These are phyloP conservation scores for Colletotrichum tabaci DNA, from an alignment of 2,329 filamentous ascomycete genomes.

Conservation along the genomic window DNA sequence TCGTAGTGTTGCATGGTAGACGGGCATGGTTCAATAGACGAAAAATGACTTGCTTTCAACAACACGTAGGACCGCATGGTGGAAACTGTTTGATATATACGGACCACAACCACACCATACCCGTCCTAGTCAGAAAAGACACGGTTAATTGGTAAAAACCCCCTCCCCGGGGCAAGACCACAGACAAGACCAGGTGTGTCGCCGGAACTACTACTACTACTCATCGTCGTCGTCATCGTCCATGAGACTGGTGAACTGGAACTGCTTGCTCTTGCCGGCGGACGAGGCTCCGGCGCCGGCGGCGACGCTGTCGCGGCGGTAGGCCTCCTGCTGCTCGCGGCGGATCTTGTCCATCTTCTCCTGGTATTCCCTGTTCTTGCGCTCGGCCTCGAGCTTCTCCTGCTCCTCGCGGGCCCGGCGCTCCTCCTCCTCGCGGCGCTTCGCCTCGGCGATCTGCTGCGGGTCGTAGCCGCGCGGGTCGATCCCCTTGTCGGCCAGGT, in stretches of 20 bases:
- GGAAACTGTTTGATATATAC: too few relatives aligned
- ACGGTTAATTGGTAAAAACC: too few relatives aligned
- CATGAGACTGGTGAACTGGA: slow-evolving; percentile 69
- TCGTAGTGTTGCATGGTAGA: slow-evolving; percentile 27
- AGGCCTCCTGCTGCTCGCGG: slow-evolving; percentile 59
- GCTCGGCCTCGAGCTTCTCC: slow-evolving; percentile 60
- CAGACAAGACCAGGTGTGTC: neutral
- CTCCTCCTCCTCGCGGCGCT: slow-evolving; percentile 66
- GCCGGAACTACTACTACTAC: slow-evolving; percentile 30
- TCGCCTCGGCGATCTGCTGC: slow-evolving; percentile 66
- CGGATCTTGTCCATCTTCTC: slow-evolving; percentile 57
- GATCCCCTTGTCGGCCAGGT: slow-evolving; percentile 72
- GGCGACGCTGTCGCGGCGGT: slow-evolving; percentile 45
- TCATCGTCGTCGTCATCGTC: slow-evolving; percentile 66
- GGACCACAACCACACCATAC: too few relatives aligned
- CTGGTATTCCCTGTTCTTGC: slow-evolving; percentile 57
- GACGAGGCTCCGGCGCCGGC: slow-evolving; percentile 45
- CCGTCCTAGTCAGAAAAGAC: too few relatives aligned
- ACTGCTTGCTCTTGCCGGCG: slow-evolving; percentile 64
- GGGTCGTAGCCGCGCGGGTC: slow-evolving; percentile 75
- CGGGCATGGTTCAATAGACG: slow-evolving; percentile 15
- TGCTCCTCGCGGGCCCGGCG: slow-evolving; percentile 52
- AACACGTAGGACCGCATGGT: neutral
- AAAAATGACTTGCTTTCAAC: slow-evolving; percentile 10
- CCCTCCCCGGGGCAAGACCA: too few relatives aligned